phyloP scores from a whole-genome alignment of 768 basidiomycete species.

The Mycena capillaripes region DNA sequence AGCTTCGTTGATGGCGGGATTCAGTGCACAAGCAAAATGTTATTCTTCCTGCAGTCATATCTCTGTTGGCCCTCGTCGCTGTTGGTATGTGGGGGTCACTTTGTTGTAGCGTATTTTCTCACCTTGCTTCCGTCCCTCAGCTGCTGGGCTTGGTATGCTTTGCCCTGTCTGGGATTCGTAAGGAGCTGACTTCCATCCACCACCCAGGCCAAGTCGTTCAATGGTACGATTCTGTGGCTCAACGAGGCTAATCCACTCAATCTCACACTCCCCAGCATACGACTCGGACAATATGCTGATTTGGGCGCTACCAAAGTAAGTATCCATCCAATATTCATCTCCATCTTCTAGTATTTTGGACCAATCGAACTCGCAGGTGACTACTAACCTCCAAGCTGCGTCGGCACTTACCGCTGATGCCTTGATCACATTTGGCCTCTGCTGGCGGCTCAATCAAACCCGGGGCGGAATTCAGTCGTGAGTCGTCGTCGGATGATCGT shows the following conservation, averaged over 20 bases:
- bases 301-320: background rate
- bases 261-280: background rate
- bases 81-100: background rate
- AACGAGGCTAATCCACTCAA: background rate
- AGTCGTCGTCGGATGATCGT: background rate
- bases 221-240: background rate
- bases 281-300: constrained; percentile 6
- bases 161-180: background rate
- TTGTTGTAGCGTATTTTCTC: background rate
- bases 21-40: constrained; percentile 11
- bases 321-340: background rate
- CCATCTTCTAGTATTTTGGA: background rate
- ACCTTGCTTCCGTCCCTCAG: background rate
- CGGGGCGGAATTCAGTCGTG: constrained; percentile 24
- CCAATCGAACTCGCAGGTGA: constrained; percentile 2
- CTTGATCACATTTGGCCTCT: constrained; percentile 16
- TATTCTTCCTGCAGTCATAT: constrained; percentile 9
- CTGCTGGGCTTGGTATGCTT: background rate
- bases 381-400: constrained; percentile 6
- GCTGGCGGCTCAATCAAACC: constrained; percentile 8
- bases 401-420: background rate
- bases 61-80: background rate
- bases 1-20: background rate
- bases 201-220: background rate
- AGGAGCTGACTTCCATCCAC: background rate